These are phyloP conservation scores for Malus domestica DNA, from an alignment of 306 rosid species.

Conservation along the genomic window ASM211411v1 NC_041802.1:30892501-30893000, in stretches of 20 bases:
- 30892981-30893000: conserved; percentile 2
- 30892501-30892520: not conserved
- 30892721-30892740: no score
- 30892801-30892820: no score
- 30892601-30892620: not conserved
- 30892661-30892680: not conserved
- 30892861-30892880: no score
- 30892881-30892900: no score
- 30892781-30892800: no score
- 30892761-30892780: no score
- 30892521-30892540: not conserved
- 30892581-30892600: not conserved
- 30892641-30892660: not conserved
- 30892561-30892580: not conserved
- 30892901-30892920: not conserved
- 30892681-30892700: not conserved
- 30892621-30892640: not conserved
- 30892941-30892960: conserved; percentile 27
- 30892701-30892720: not conserved
- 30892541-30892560: not conserved
- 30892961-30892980: conserved; percentile 8
- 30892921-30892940: conserved; percentile 12
- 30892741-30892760: no score
- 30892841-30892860: no score
- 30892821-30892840: no score